phyloP scores from a whole-genome alignment of 2,329 filamentous ascomycete species.

The Epichloe scottii region DNA sequence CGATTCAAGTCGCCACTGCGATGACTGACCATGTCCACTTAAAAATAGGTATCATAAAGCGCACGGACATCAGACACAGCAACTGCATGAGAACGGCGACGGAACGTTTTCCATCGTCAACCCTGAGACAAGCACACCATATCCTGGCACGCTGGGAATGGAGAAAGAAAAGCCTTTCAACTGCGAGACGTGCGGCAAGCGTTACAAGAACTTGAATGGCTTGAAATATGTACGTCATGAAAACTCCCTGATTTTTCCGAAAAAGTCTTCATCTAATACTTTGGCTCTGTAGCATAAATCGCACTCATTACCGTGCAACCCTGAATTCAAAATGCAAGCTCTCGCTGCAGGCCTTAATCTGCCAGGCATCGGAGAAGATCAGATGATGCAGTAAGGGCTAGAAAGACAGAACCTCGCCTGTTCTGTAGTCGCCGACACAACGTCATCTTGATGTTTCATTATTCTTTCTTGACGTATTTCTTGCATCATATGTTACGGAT shows the following conservation, averaged over 20 bases:
- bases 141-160: constrained; percentile 96
- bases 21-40: not conserved
- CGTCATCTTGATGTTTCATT: not conserved
- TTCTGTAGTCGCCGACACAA: not conserved
- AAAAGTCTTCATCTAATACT: constrained; percentile 18
- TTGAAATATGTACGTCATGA: constrained; percentile 68
- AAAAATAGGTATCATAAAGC: constrained; percentile 51
- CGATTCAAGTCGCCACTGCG: not conserved
- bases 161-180: constrained; percentile 99
- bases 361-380: constrained; percentile 34
- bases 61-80: constrained; percentile 93
- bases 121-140: constrained; percentile 84
- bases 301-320: constrained; percentile 81
- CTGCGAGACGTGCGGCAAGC: constrained; percentile 92
- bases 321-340: constrained; percentile 48
- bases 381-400: constrained; percentile 21
- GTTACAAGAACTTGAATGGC: constrained; percentile 98
- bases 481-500: not conserved
- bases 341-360: constrained; percentile 31
- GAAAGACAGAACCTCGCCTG: not conserved
- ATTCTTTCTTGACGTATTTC: not conserved
- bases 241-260: too few relatives aligned
- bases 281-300: constrained; percentile 47
- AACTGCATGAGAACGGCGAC: constrained; percentile 91
- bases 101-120: constrained; percentile 98